These are phyloP conservation scores for Populus trichocarpa DNA, from an alignment of 441 rosid species.

Conservation along the genomic window DNA sequence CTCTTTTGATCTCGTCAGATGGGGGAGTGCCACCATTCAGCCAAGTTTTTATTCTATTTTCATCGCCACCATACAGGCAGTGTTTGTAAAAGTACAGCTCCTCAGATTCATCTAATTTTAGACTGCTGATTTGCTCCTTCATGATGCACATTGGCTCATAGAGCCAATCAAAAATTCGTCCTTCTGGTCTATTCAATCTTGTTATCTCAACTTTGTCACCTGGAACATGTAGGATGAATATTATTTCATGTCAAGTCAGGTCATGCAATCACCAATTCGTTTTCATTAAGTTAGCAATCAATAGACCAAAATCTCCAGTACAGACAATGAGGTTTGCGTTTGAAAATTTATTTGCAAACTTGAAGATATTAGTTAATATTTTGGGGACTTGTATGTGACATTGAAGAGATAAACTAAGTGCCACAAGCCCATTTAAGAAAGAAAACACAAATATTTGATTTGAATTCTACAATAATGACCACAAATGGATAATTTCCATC, in stretches of 20 bases:
- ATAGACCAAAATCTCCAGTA: no score
- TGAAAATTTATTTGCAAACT: background rate
- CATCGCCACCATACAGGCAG: constrained; percentile 20
- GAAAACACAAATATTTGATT: background rate
- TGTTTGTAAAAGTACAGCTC: constrained; percentile 27
- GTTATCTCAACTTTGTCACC: constrained; percentile 24
- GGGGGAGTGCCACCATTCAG: constrained; percentile 18
- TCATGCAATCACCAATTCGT: no score
- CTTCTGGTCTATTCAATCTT: constrained; percentile 24
- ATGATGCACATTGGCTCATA: constrained; percentile 30
- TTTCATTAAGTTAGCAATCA: no score
- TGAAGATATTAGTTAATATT: background rate
- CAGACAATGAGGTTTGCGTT: background rate
- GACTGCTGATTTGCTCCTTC: constrained; percentile 27
- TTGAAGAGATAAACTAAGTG: background rate
- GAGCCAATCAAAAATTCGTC: constrained; percentile 26
- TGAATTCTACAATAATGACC: no score
- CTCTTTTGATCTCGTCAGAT: constrained; percentile 17
- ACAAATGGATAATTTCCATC: no score
- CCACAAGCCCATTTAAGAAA: background rate
- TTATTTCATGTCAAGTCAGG: background rate
- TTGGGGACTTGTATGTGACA: background rate
- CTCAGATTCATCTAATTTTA: constrained; percentile 18
- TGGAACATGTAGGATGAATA: background rate
- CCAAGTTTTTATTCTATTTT: constrained; percentile 16